A percentile compares a stretch with the other conserved stretches of the same genome.
phyloP scores from a whole-genome alignment of 2,329 filamentous ascomycete species.

The Botrytis byssoidea region DNA sequence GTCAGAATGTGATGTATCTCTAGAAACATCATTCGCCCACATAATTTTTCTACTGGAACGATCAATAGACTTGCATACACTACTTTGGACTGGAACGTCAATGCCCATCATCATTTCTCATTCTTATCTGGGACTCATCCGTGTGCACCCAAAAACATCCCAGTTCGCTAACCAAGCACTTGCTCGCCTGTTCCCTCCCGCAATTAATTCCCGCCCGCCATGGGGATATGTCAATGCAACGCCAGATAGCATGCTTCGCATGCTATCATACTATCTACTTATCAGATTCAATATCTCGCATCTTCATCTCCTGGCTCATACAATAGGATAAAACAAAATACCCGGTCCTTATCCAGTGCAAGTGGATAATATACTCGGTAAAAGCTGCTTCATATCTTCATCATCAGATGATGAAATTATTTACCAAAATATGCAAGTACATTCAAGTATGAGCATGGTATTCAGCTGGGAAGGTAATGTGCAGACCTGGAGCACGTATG shows the following conservation, averaged over 20 bases:
- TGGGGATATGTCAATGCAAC: not conserved
- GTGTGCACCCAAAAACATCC: not conserved
- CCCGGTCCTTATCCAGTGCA: not conserved
- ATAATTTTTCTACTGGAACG: not conserved
- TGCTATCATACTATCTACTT: not conserved
- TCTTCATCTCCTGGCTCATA: not conserved
- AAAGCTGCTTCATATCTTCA: not conserved
- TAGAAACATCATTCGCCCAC: not conserved
- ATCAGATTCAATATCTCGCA: not conserved
- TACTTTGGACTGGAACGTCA: not conserved
- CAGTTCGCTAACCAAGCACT: constrained; percentile 6
- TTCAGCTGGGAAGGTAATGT: not conserved
- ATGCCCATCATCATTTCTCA: not conserved
- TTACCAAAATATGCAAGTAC: constrained; percentile 16
- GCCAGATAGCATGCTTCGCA: not conserved
- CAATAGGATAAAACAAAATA: not conserved
- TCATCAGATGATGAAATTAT: constrained; percentile 16
- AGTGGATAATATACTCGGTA: not conserved
- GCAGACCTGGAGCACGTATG: not conserved
- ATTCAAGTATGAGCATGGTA: not conserved
- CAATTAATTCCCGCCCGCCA: not conserved
- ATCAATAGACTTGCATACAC: not conserved
- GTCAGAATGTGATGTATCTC: not conserved
- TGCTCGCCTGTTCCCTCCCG: constrained; percentile 17
- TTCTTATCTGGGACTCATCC: not conserved